Base-by-base conservation (phyloP, 1,284 basidiomycete species). In the Pseudozyma hubeiensis region DNA sequence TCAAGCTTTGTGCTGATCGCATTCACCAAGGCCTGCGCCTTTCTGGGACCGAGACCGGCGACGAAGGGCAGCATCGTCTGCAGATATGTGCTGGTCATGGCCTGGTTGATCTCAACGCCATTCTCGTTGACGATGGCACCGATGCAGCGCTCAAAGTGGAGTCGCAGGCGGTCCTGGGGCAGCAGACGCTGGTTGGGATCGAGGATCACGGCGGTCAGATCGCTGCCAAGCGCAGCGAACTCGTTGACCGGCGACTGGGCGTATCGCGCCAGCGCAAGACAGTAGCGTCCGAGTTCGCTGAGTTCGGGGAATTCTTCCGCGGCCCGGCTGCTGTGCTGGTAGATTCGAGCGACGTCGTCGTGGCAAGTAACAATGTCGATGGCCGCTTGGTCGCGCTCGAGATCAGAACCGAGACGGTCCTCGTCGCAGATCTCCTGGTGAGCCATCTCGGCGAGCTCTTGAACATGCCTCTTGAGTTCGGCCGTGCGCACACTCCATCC, bases 81-180 rank as follows among this genome's bases (percentile, higher is more conserved):
- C 79, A 95, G 92, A 84, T 98, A 98, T 1, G 90, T 83, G 84
- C 97, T 93, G 2, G 90, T 90, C 31, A 94, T 90, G 34, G 93
- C 93, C 33, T 91, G 90, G 84, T 99, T 98, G 86, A 99, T 92
- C 83, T 98, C 95, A 46, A 99, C 93, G 29, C 97, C 97, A 68
- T 94, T 91, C 78, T 90, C 90, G 86, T 95, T 97, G 66, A 93
- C 91, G 17, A 92, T 87, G 80, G 97, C 94, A 56, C 97, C 93
- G 43, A 99, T 86, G 44, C 90, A 91, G 40, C 93, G 90, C 85
- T 99, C 97, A 34, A 98, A 89, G 9, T 91, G 90, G 14, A 88
- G 85, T 55, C 93, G 85, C 24, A 99, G 87, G 81, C 94, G 95
- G 79, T 97, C 96, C 70, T 87, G 88, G 0, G 94, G 90, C 50